Percentiles rank a stretch among this genome's conserved stretches.
These are phyloP conservation scores for Epichloe typhina DNA, from an alignment of 2,329 filamentous ascomycete species.

Conservation along the genomic window DNA sequence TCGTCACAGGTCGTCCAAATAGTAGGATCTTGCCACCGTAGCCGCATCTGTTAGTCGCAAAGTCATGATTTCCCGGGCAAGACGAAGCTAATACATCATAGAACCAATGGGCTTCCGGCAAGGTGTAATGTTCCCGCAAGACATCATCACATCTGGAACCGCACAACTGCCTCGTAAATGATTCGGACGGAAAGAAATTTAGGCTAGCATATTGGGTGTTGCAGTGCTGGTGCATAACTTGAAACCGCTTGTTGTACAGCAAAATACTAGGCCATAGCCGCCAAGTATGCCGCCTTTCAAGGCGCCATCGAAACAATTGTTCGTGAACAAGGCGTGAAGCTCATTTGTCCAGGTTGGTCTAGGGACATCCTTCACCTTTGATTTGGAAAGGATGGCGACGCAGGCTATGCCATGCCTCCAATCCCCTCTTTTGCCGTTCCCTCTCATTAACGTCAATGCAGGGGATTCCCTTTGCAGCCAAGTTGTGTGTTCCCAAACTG, in stretches of 20 bases:
- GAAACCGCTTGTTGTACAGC: conserved; percentile 6
- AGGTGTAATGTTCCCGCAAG: background rate
- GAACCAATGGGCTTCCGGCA: conserved; percentile 7
- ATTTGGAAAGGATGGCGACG: background rate
- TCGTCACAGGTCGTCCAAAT: background rate
- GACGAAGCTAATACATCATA: conserved; percentile 27
- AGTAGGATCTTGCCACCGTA: background rate
- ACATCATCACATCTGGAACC: background rate
- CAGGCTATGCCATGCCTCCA: background rate
- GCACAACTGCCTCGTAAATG: background rate
- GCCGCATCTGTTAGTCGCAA: background rate
- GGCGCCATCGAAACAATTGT: background rate
- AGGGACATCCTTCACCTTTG: background rate
- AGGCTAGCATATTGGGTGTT: background rate
- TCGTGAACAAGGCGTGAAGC: background rate
- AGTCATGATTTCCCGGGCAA: conserved; percentile 15
- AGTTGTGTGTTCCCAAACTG: background rate
- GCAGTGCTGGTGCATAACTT: conserved; percentile 2
- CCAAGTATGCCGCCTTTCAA: background rate
- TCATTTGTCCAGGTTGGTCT: background rate
- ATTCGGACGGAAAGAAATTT: background rate
- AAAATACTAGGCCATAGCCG: background rate
- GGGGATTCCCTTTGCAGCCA: no score
- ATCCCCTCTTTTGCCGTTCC: background rate
- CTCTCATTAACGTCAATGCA: background rate